A percentile compares a stretch with the other conserved stretches of the same genome.
Evolutionary conservation across 73 alveolate genomes (phyloP).

Genomic region (Breviolum minutum): DNA sequence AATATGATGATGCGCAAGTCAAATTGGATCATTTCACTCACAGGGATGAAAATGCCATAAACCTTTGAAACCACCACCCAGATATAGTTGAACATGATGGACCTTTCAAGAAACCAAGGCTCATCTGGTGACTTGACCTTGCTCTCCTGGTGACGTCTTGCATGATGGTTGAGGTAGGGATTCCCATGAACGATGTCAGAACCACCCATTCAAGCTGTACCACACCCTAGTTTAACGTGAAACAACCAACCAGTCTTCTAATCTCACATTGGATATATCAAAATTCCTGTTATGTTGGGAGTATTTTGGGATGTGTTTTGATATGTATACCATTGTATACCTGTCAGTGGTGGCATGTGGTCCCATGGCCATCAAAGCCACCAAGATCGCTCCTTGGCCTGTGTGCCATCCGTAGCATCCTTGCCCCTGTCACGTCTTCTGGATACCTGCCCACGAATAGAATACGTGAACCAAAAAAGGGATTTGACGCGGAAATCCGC

Average conservation of each 20-base stretch:
- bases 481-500: too few species aligned
- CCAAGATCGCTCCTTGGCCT: neutral
- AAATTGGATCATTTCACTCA: too few species aligned
- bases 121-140: conserved; percentile 83
- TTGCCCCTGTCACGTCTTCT: conserved; percentile 24
- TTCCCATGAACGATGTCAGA: too few species aligned
- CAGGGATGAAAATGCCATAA: too few species aligned
- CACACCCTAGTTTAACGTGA: too few species aligned
- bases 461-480: neutral
- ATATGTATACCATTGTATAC: too few species aligned
- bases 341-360: neutral
- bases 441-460: neutral
- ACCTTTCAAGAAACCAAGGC: neutral
- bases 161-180: neutral
- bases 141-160: conserved; percentile 12
- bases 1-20: too few species aligned
- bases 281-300: neutral
- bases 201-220: too few species aligned
- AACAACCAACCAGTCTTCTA: too few species aligned
- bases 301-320: neutral
- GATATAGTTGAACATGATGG: neutral
- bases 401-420: neutral
- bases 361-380: neutral
- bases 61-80: too few species aligned
- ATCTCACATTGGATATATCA: too few species aligned